Evolutionary conservation across 2,329 filamentous ascomycete species (phyloP), one percentile per base, ranked within the genome.

Genomic region (Dothidotthia symphoricarpi): DNA sequence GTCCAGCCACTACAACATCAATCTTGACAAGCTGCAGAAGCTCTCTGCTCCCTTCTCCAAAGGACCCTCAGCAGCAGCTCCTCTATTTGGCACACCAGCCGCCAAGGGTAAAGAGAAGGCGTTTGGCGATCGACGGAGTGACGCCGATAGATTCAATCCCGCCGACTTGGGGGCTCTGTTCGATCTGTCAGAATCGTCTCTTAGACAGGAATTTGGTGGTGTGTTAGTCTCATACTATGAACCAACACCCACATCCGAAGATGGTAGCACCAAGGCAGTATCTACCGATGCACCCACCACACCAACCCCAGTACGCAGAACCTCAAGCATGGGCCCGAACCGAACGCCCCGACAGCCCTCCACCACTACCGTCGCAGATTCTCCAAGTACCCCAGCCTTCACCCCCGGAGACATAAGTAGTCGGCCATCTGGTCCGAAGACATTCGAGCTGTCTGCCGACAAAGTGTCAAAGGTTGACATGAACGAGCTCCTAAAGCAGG

Each of bases 21-120:
- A 80, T 49, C 63, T 82, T 31, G 89, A 96, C 46, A 85, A 86
- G 52, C 80, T 98, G 35, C 85, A 90, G 49, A 87, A 88, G 66
- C 74, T 98, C 36, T 84, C 91, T 5, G 72, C 82, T 41, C 88
- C 91, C 6, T 95, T 97, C 60, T 75, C 83, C 30, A 94, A 88
- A 68, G 80, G 79, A 28, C 63, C 77, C 12, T 58, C 69, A 4
- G 68, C 77, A 4, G 67, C 78, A 6, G 36, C 47, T 8, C 50
- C n/a, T 61, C 74, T 77, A 4, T 76, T 81, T 11, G 72, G 68
- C 24, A 74, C 73, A 10, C 78, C 81, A n/a, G 64, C 71, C 15
- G 69, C 69, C 36, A 95, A 95, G 68, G 81, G 78, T 32, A 95
- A 91, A 66, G 88, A 94, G 10, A 90, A 86, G 65, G 64, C 71